These are phyloP conservation scores for Hypholoma sublateritium DNA, from an alignment of 768 basidiomycete genomes.

Conservation along the genomic window DNA sequence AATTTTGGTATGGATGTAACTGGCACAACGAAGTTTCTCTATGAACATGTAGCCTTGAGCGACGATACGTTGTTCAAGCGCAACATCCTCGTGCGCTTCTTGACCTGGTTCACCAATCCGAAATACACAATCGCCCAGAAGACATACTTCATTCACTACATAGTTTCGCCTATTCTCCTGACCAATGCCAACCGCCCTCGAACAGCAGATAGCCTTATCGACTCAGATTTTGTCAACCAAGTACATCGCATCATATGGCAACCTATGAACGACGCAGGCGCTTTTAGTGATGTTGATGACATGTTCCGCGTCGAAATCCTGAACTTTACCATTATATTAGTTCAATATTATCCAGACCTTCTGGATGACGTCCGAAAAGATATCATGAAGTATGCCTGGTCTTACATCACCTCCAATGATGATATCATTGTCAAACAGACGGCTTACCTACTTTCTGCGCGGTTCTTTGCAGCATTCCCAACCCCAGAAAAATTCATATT, in stretches of 20 bases:
- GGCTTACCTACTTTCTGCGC: conserved; percentile 85
- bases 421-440: conserved; percentile 93
- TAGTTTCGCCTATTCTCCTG: conserved; percentile 85
- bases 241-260: conserved; percentile 82
- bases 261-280: conserved; percentile 58
- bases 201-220: conserved; percentile 62
- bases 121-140: conserved; percentile 74
- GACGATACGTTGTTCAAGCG: conserved; percentile 69
- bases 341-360: conserved; percentile 81
- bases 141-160: conserved; percentile 72
- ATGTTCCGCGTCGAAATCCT: conserved; percentile 88
- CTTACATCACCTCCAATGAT: conserved; percentile 72
- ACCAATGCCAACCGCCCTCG: conserved; percentile 63
- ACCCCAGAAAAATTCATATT: conserved; percentile 90
- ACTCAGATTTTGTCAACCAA: conserved; percentile 65
- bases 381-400: conserved; percentile 92
- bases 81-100: conserved; percentile 82
- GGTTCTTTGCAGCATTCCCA: conserved; percentile 88
- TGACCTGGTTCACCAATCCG: conserved; percentile 76
- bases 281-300: conserved; percentile 69
- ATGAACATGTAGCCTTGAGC: conserved; percentile 77
- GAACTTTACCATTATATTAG: conserved; percentile 84
- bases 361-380: conserved; percentile 85
- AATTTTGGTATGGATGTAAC: conserved; percentile 81
- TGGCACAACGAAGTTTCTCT: conserved; percentile 80